Conservation (phyloP, 352 stramenopile genomes). For the Globisporangium parvum region DNA sequence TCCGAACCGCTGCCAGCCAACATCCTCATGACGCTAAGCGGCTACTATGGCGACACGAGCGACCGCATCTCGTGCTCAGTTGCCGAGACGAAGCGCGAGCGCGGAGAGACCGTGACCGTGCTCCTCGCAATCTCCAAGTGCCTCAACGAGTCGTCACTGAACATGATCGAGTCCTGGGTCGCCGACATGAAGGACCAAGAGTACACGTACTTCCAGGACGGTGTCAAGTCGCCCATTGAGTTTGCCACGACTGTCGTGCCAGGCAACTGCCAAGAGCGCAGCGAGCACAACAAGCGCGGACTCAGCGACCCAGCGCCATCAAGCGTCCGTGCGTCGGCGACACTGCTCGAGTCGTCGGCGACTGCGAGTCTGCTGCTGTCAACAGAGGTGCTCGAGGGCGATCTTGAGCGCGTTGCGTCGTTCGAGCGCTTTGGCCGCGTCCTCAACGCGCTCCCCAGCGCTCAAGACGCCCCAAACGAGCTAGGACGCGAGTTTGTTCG, state of each 20-base stretch:
- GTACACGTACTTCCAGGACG: slow-evolving; percentile 10
- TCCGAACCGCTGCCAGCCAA: slow-evolving; percentile 6
- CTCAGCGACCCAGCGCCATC: slow-evolving; percentile 7
- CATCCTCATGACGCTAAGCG: slow-evolving; percentile 7
- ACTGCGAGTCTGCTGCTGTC: background rate
- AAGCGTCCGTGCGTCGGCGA: background rate
- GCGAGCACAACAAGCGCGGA: slow-evolving; percentile 16
- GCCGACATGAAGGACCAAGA: slow-evolving; percentile 11
- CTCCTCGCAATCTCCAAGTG: slow-evolving; percentile 67
- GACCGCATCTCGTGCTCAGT: slow-evolving; percentile 8
- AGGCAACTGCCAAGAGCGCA: slow-evolving; percentile 27
- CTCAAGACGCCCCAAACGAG: background rate
- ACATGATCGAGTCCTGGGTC: slow-evolving; percentile 43
- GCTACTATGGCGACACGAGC: slow-evolving; percentile 10
- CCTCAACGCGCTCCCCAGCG: slow-evolving; percentile 1
- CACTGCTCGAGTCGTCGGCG: background rate
- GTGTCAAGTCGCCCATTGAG: slow-evolving; percentile 1
- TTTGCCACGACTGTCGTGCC: slow-evolving; percentile 20
- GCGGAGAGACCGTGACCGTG: slow-evolving; percentile 22
- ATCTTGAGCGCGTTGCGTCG: slow-evolving; percentile 6
- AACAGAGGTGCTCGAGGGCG: slow-evolving; percentile 1
- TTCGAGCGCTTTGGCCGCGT: slow-evolving; percentile 10
- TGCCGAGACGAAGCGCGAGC: slow-evolving; percentile 9
- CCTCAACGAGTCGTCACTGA: slow-evolving; percentile 32
- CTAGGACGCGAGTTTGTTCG: slow-evolving; percentile 1